A percentile compares a stretch with the other conserved stretches of the same genome.
Evolutionary conservation across 306 rosid genomes (phyloP).

Genomic region (Cicer judaicum): DNA sequence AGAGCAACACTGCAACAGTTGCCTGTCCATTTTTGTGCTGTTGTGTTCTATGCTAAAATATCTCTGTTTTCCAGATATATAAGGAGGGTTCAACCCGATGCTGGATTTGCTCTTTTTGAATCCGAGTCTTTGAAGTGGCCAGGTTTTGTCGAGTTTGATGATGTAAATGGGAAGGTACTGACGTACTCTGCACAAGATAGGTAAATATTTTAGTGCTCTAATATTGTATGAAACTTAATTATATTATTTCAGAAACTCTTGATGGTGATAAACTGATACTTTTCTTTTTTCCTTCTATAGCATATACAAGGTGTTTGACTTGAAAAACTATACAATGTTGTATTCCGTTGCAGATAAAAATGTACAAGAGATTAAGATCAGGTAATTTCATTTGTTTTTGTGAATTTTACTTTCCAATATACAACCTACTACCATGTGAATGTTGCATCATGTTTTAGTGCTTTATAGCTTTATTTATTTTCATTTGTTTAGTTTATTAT

Average conservation of each 20-base stretch:
- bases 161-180: slow-evolving; percentile 97
- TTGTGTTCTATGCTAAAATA: slow-evolving; percentile 41
- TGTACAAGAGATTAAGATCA: slow-evolving; percentile 96
- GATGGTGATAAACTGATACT: slow-evolving; percentile 32
- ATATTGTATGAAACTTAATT: slow-evolving; percentile 18
- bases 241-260: slow-evolving; percentile 20
- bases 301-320: slow-evolving; percentile 94
- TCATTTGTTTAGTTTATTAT: background rate
- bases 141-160: slow-evolving; percentile 97
- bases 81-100: slow-evolving; percentile 86
- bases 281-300: slow-evolving; percentile 43
- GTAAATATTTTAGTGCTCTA: slow-evolving; percentile 40
- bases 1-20: background rate
- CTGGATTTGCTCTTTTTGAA: slow-evolving; percentile 96
- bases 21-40: slow-evolving; percentile 38
- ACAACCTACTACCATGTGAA: slow-evolving; percentile 3
- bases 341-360: slow-evolving; percentile 90
- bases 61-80: slow-evolving; percentile 67
- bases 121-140: slow-evolving; percentile 98
- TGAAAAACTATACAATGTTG: slow-evolving; percentile 90
- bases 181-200: slow-evolving; percentile 96
- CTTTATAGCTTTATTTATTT: slow-evolving; percentile 1
- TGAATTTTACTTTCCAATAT: slow-evolving; percentile 29
- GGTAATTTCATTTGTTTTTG: slow-evolving; percentile 52
- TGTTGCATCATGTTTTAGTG: slow-evolving; percentile 3